phyloP scores from a whole-genome alignment of 2,329 filamentous ascomycete genomes.

The Aureobasidium pullulans region DNA sequence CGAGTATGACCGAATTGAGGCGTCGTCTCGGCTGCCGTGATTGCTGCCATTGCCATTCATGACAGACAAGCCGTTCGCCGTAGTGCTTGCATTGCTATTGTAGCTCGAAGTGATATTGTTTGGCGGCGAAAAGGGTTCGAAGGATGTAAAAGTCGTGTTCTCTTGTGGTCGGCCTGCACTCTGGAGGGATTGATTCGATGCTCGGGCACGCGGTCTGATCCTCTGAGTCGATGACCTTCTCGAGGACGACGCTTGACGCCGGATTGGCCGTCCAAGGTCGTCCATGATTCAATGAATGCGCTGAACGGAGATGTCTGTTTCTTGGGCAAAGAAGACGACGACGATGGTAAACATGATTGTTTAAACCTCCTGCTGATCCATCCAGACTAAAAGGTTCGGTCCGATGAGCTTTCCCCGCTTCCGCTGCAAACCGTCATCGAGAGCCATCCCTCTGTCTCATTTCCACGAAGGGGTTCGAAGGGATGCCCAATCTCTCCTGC shows the following conservation, averaged over 20 bases:
- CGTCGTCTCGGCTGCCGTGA: neutral
- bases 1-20: conserved; percentile 14
- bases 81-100: conserved; percentile 3
- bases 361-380: conserved; percentile 1
- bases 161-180: conserved; percentile 14
- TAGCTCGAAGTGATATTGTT: conserved; percentile 8
- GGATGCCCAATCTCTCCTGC: conserved; percentile 8
- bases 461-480: conserved; percentile 1
- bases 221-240: conserved; percentile 16
- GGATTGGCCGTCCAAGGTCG: conserved; percentile 13
- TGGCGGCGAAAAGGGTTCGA: conserved; percentile 17
- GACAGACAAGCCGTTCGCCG: neutral
- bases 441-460: conserved; percentile 6
- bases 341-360: neutral
- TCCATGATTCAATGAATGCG: conserved; percentile 8
- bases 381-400: conserved; percentile 5
- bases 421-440: conserved; percentile 5
- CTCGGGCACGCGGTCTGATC: conserved; percentile 9
- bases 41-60: neutral
- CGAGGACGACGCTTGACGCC: conserved; percentile 13
- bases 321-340: neutral
- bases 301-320: neutral
- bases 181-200: conserved; percentile 15
- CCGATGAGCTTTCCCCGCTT: conserved; percentile 13
- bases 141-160: conserved; percentile 17